Percentiles rank a stretch among this genome's conserved stretches.
Conservation (phyloP, 345 rosid genomes). For the Conringia planisiliqua region DNA sequence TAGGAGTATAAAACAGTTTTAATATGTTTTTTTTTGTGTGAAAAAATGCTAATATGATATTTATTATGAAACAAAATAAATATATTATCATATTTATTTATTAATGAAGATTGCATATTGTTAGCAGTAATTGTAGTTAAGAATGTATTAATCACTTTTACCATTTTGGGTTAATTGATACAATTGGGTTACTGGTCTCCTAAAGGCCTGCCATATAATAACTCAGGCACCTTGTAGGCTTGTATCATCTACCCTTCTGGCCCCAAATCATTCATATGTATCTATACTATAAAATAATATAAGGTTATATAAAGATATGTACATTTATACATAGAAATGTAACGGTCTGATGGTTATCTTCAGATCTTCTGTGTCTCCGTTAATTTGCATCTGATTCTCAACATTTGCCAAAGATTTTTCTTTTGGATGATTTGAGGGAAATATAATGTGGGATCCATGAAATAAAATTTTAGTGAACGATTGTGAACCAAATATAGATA, state of each 20-base stretch:
- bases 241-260: neutral
- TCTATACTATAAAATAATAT: no score
- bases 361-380: neutral
- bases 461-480: neutral
- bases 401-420: constrained; percentile 21
- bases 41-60: neutral
- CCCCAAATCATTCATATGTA: neutral
- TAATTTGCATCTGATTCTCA: constrained; percentile 22
- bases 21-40: neutral
- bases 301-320: neutral
- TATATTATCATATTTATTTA: neutral
- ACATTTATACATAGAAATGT: neutral
- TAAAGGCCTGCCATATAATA: constrained; percentile 20
- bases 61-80: neutral
- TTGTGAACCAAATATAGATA: constrained; percentile 10
- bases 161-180: constrained; percentile 1
- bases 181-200: constrained; percentile 24
- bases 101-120: neutral
- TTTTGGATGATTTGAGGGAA: constrained; percentile 15
- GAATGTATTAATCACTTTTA: neutral
- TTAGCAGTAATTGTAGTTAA: neutral
- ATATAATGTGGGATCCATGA: constrained; percentile 28
- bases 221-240: neutral
- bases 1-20: neutral
- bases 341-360: neutral